phyloP scores from a whole-genome alignment of 73 alveolate genomes.

The Tetrahymena borealis region DNA sequence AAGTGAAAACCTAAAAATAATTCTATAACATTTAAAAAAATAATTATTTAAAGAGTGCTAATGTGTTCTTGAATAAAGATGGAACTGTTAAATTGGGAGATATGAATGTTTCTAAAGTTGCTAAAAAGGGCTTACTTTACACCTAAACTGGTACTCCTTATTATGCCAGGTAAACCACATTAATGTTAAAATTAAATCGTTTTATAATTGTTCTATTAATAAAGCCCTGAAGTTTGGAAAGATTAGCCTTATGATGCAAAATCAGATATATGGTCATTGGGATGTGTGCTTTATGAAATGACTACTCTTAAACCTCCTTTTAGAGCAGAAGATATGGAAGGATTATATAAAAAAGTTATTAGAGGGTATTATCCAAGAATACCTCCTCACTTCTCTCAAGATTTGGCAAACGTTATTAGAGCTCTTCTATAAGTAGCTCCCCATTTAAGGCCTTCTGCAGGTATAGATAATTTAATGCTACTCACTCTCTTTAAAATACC shows the following conservation, averaged over 20 bases:
- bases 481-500: too few relatives aligned
- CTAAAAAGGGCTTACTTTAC: constrained; percentile 71
- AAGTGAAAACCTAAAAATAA: too few relatives aligned
- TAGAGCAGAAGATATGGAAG: constrained; percentile 93
- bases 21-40: too few relatives aligned
- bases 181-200: not conserved
- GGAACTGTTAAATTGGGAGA: constrained; percentile 88
- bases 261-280: constrained; percentile 95
- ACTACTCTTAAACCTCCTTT: constrained; percentile 93
- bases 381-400: constrained; percentile 63
- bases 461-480: too few relatives aligned
- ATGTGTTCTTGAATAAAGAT: constrained; percentile 75
- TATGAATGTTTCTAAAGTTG: constrained; percentile 85
- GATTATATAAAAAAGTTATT: constrained; percentile 67
- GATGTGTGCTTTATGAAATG: constrained; percentile 94
- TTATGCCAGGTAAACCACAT: constrained; percentile 55
- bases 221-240: constrained; percentile 94
- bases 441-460: constrained; percentile 29
- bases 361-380: constrained; percentile 71
- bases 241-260: constrained; percentile 92
- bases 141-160: constrained; percentile 97
- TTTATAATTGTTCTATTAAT: not conserved
- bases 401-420: constrained; percentile 51
- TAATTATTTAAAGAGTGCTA: constrained; percentile 70
- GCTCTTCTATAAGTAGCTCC: constrained; percentile 54